A percentile compares a stretch with the other conserved stretches of the same genome.
phyloP scores from a whole-genome alignment of 208 protist genomes.

The Zelonia costaricensis region DNA sequence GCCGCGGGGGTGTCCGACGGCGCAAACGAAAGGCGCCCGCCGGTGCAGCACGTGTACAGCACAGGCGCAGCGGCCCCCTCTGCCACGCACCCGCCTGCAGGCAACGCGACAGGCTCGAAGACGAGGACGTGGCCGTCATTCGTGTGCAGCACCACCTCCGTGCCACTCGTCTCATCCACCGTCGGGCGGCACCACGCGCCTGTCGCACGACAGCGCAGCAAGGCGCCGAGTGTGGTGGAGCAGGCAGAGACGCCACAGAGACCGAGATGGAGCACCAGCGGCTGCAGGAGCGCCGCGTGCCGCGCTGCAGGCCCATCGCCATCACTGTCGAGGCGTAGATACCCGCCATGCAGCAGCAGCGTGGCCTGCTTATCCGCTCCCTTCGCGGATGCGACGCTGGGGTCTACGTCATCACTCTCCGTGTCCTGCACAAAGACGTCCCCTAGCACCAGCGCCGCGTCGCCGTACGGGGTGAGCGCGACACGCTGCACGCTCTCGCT shows the following conservation, averaged over 20 bases:
- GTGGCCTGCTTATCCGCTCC: background rate
- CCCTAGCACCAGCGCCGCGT: constrained; percentile 6
- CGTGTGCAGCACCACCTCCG: constrained; percentile 15
- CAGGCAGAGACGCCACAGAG: constrained; percentile 10
- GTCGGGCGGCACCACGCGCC: constrained; percentile 14
- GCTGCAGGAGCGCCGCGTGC: too few relatives aligned
- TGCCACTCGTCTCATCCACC: background rate
- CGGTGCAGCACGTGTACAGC: constrained; percentile 19
- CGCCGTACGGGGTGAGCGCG: constrained; percentile 11
- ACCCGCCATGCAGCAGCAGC: constrained; percentile 19
- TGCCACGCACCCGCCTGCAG: background rate
- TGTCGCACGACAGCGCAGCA: constrained; percentile 15
- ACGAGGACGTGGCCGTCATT: constrained; percentile 17
- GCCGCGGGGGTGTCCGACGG: background rate
- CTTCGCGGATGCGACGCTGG: too few relatives aligned
- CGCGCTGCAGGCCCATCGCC: too few relatives aligned
- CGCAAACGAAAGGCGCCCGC: constrained; percentile 11
- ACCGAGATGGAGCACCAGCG: constrained; percentile 18
- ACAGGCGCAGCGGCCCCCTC: background rate
- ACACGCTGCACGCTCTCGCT: constrained; percentile 23
- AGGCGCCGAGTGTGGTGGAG: constrained; percentile 2
- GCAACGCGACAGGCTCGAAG: constrained; percentile 15
- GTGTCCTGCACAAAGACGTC: constrained; percentile 1
- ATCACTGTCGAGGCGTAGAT: background rate
- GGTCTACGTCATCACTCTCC: too few relatives aligned